A percentile compares a stretch with the other conserved stretches of the same genome.
Evolutionary conservation across 345 rosid genomes (phyloP).

Genomic region (Populus davidiana): DNA sequence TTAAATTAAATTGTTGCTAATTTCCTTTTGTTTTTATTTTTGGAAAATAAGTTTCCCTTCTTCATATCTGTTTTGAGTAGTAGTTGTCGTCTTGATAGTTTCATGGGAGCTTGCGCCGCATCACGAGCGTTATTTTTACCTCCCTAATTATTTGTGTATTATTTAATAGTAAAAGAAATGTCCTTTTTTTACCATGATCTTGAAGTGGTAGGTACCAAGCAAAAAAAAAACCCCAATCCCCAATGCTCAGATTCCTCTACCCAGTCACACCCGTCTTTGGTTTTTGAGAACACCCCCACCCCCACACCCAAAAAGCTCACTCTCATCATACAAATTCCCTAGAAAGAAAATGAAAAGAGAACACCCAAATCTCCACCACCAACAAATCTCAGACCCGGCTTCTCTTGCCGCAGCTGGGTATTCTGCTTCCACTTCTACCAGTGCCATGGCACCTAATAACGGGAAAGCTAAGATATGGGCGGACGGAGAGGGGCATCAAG

Average conservation of each 20-base stretch:
- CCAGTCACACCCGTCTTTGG: conserved; percentile 22
- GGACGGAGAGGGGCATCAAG: conserved; percentile 24
- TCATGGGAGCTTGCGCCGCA: conserved; percentile 52
- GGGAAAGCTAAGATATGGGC: conserved; percentile 52
- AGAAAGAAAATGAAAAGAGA: conserved; percentile 49
- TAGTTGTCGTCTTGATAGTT: conserved; percentile 20
- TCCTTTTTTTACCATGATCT: conserved; percentile 15
- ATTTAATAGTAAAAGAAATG: background rate
- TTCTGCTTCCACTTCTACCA: background rate
- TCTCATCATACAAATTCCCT: background rate
- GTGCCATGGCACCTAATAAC: background rate
- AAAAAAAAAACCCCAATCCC: conserved; percentile 31
- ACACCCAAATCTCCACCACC: conserved; percentile 37
- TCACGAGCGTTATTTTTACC: conserved; percentile 38
- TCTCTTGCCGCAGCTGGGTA: conserved; percentile 1
- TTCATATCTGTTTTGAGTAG: conserved; percentile 43
- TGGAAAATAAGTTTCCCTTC: background rate
- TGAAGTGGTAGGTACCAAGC: conserved; percentile 40
- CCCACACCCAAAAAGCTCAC: conserved; percentile 2
- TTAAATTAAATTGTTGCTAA: too few relatives aligned
- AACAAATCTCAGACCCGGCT: conserved; percentile 3
- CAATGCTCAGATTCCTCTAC: conserved; percentile 44
- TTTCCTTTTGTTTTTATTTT: background rate
- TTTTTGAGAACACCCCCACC: conserved; percentile 19
- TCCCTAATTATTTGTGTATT: background rate